These are phyloP conservation scores for Penicillium sp. DNA, from an alignment of 2,329 filamentous ascomycete genomes.

Conservation along the genomic window DNA sequence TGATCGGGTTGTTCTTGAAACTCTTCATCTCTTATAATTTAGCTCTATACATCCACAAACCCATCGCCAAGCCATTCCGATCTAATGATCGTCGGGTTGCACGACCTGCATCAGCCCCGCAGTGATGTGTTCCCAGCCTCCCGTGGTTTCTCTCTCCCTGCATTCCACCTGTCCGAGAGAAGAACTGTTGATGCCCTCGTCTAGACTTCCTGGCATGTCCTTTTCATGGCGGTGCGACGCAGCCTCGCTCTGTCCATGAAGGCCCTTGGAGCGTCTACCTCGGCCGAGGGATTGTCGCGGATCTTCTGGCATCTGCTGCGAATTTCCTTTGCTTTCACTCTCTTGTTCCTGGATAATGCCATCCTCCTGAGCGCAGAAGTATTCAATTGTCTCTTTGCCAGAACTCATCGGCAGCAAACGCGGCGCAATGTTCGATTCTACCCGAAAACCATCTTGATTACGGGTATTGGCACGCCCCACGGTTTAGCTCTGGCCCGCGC, in stretches of 20 bases:
- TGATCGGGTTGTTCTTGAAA: too few species aligned
- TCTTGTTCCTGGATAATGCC: constrained; percentile 48
- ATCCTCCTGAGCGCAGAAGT: constrained; percentile 35
- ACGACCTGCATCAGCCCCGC: constrained; percentile 8
- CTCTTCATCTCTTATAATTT: too few species aligned
- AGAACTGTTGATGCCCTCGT: not conserved
- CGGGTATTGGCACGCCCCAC: constrained; percentile 67
- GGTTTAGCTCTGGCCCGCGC: constrained; percentile 61
- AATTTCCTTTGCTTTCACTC: constrained; percentile 23
- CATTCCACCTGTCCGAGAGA: not conserved
- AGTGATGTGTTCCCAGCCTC: constrained; percentile 17
- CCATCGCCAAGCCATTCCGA: too few species aligned
- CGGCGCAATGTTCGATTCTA: constrained; percentile 33
- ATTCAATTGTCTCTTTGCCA: too few species aligned
- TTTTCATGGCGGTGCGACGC: constrained; percentile 20
- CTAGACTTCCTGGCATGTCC: not conserved
- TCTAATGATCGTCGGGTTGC: too few species aligned
- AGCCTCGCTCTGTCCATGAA: constrained; percentile 10
- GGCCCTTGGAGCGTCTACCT: constrained; percentile 7
- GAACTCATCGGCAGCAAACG: constrained; percentile 11
- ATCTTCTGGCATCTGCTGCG: constrained; percentile 24
- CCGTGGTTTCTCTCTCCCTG: constrained; percentile 1
- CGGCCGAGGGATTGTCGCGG: constrained; percentile 8
- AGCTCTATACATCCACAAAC: too few species aligned
- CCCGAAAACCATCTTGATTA: constrained; percentile 59